Percentiles rank a stretch among this genome's conserved stretches.
These are phyloP conservation scores for Pseudofabraea citricarpa DNA, from an alignment of 2,329 filamentous ascomycete species.

Conservation along the genomic window DNA sequence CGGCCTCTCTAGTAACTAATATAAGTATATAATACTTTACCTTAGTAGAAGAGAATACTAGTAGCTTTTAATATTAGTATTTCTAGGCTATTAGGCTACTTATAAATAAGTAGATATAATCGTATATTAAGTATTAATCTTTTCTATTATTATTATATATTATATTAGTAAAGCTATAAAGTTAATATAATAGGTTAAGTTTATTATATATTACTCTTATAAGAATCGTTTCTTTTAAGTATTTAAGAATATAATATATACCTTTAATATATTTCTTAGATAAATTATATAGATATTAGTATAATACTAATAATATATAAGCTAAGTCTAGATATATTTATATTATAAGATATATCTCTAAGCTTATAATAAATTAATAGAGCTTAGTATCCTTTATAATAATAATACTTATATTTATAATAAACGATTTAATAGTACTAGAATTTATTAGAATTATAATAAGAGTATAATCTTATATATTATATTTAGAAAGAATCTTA, in stretches of 20 bases:
- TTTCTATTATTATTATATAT: no score
- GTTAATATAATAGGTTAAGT: no score
- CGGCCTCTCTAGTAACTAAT: neutral
- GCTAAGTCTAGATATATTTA: neutral
- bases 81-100: neutral
- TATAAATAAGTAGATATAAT: neutral
- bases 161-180: no score
- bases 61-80: neutral
- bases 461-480: neutral
- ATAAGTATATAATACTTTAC: neutral
- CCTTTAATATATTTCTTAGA: neutral
- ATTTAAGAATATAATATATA: neutral
- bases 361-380: neutral
- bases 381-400: neutral
- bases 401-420: neutral
- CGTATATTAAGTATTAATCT: neutral
- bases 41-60: neutral
- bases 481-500: neutral
- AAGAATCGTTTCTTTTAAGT: neutral
- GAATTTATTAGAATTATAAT: neutral
- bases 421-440: neutral
- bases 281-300: neutral
- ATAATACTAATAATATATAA: neutral
- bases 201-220: neutral
- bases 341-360: neutral